Percentiles rank a stretch among this genome's conserved stretches.
phyloP scores from a whole-genome alignment of 108 stramenopile genomes.

The Epithemia pelagica region DNA sequence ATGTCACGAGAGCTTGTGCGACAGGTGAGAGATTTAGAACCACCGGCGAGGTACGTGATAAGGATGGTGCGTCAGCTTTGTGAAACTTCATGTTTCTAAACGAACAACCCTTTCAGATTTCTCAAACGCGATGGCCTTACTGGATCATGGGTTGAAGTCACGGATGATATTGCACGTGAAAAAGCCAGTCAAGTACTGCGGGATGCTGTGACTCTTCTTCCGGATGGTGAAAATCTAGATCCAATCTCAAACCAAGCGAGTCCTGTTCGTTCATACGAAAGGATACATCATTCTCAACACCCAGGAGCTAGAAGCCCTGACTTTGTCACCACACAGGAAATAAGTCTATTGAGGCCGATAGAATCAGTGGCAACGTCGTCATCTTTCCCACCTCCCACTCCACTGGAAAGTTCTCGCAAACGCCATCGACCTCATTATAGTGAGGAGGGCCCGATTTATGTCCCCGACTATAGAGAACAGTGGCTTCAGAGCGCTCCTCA shows the following conservation, averaged over 20 bases:
- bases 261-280: too few relatives aligned
- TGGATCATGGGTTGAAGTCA: constrained; percentile 51
- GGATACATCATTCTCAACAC: too few relatives aligned
- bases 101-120: constrained; percentile 26
- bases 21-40: constrained; percentile 32
- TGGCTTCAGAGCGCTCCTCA: neutral
- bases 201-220: constrained; percentile 50
- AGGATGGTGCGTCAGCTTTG: too few relatives aligned
- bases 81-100: too few relatives aligned
- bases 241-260: too few relatives aligned
- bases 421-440: neutral
- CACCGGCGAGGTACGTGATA: constrained; percentile 38
- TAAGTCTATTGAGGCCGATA: too few relatives aligned
- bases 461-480: neutral
- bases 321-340: too few relatives aligned
- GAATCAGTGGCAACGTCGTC: neutral
- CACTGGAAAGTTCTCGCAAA: neutral
- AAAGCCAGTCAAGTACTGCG: constrained; percentile 73
- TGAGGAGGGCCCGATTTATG: neutral
- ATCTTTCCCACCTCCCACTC: neutral
- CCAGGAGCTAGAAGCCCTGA: too few relatives aligned
- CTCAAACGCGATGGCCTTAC: constrained; percentile 36
- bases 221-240: too few relatives aligned
- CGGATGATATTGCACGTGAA: constrained; percentile 57
- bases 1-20: constrained; percentile 42